Base-by-base conservation (phyloP, 2,329 filamentous ascomycete species). In the Xylaria sp. region DNA sequence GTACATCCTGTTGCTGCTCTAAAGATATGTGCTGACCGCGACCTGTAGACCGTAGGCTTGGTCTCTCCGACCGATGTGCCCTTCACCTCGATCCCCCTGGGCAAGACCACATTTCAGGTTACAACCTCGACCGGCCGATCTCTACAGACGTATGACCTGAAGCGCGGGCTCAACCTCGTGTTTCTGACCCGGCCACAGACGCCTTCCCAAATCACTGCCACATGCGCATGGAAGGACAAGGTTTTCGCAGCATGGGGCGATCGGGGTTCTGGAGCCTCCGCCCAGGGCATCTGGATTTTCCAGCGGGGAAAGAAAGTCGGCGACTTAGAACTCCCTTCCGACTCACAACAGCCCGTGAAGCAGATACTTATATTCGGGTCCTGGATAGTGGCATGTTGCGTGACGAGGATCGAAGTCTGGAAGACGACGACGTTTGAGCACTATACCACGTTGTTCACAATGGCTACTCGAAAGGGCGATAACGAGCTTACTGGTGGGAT, bases 101-200 rank as follows among this genome's bases (percentile, higher is more conserved):
- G 96, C 66, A 97, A 97, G 81, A 95, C 93, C 0, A 97, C 94
- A 3, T 99, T 97, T 78, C 96, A 99, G 79, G 93, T 99, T 80
- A 98, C 96, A 39, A 99, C 96, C 34, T 98, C 93, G 0, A 92
- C 97, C 69, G 96, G 95, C 70, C 89, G 90, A 75, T 93, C 91
- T 67, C 86, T 99, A 55, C 96, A 99, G 81, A 99, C 96, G 0
- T 99, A 99, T 83, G 96, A 99, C 78, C 83, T 99, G 69, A 93
- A 92, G 79, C 89, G 91, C 75, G 95, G 95, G 55, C 87, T 99
- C 69, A 95, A 97, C 75, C 89, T 99, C 58, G 89, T 98, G 76
- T 99, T 99, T 80, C 88, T 99, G 68, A 97, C 93, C 23, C 87
- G 94, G 60, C 96, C 97, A 0, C 92, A 97, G 79, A 97, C 94